phyloP scores from a whole-genome alignment of 2,329 filamentous ascomycete species.

The Fusarium tricinctum region DNA sequence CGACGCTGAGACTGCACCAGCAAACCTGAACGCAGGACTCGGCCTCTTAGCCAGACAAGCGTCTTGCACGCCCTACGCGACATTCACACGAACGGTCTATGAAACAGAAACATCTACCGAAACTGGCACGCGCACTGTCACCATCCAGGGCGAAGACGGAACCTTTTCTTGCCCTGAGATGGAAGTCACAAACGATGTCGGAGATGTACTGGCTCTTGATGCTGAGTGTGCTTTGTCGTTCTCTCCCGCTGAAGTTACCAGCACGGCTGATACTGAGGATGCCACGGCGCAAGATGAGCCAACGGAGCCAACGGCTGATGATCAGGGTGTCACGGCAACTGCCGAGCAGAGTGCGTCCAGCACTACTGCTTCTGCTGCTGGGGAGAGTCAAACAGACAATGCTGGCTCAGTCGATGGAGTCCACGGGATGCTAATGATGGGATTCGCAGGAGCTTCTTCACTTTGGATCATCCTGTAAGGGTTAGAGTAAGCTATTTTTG shows the following conservation, averaged over 20 bases:
- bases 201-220: slow-evolving; percentile 7
- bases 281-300: background rate
- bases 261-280: background rate
- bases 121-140: slow-evolving; percentile 3
- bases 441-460: background rate
- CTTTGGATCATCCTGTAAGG: background rate
- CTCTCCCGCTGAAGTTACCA: slow-evolving; percentile 2
- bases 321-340: background rate
- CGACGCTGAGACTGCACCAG: rapidly evolving
- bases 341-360: no score
- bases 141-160: slow-evolving; percentile 4
- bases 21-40: rapidly evolving
- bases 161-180: slow-evolving; percentile 24
- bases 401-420: background rate
- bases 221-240: slow-evolving; percentile 13
- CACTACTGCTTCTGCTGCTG: no score
- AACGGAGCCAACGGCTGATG: background rate
- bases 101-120: background rate
- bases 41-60: background rate
- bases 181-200: slow-evolving; percentile 19
- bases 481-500: background rate
- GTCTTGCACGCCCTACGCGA: background rate
- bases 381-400: background rate
- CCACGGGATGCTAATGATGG: background rate
- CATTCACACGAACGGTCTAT: background rate